Base-by-base conservation (phyloP, 257 asterid genomes). In the Rehmannia glutinosa region DNA sequence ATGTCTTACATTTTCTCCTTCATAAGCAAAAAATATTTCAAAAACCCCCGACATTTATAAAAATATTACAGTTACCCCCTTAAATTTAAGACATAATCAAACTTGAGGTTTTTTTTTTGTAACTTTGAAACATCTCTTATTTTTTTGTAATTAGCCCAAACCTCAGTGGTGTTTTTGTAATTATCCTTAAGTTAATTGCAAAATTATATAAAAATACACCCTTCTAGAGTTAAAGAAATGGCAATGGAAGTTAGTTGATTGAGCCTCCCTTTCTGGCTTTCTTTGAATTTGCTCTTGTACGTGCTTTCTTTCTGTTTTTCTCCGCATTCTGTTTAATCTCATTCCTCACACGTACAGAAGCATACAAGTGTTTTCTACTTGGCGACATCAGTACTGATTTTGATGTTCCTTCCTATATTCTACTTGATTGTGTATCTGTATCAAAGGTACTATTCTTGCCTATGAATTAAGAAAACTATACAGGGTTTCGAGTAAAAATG, bases 341-440 rank as follows among this genome's bases (percentile, higher is more conserved):
- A 6, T 64, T 42, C 73, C 27, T 70, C 51, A 30, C 38, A 11
- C 66, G 36, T 78, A 73, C 98, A 89, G 98, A 92, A 89, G 87
- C 87, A 82, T 66, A 73, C 91, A 24, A 87, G 79, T 52, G 49
- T 86, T 43, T 76, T 87, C 75, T 89, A 82, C 81, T 59, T 87
- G 79, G 93, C 92, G 32, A 75, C 76, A 56, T 84, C 98, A 21
- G 49, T 92, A 62, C 70, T 92, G 80, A 75, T 80, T 65, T 33
- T 89, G 87, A 81, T 92, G 89, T 82, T 92, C 85, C 96, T 89
- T 56, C 98, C 98, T 24, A 55, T 89, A 71, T 92, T 86, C 75
- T 89, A 89, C 81, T 17, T 76, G 66, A 74, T 89, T 35, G 95
- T 84, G 17, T 89, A 81, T 82, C 64, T 92, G 76, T 80, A 78